Conservation (phyloP, 441 rosid genomes). For the Arabidopsis hybrid region DNA sequence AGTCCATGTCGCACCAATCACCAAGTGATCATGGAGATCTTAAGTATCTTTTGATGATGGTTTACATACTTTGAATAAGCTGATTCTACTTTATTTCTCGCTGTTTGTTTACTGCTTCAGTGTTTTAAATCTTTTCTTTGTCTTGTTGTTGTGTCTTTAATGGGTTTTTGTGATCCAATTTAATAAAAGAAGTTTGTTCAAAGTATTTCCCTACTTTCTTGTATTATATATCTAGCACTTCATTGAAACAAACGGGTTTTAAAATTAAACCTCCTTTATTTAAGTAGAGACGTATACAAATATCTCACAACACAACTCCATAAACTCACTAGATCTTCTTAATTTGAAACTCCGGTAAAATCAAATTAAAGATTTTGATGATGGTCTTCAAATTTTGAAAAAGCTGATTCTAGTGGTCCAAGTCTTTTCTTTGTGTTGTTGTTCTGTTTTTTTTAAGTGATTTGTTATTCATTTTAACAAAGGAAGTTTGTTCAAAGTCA, state of each 20-base stretch:
- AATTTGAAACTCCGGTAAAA: slow-evolving; percentile 1
- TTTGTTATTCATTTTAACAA: slow-evolving; percentile 9
- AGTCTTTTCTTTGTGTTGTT: not conserved
- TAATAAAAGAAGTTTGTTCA: slow-evolving; percentile 1
- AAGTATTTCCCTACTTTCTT: not conserved
- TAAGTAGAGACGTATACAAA: too few species aligned
- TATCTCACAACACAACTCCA: slow-evolving; percentile 20
- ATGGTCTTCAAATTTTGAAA: slow-evolving; percentile 15
- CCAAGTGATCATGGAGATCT: slow-evolving; percentile 32
- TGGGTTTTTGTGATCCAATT: slow-evolving; percentile 9
- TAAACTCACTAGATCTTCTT: slow-evolving; percentile 14
- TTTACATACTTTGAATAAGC: not conserved
- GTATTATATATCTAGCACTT: not conserved
- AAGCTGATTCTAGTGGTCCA: slow-evolving; percentile 14
- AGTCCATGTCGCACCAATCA: slow-evolving; percentile 35
- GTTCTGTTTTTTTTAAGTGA: not conserved
- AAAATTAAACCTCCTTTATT: slow-evolving; percentile 7
- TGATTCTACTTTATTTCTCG: slow-evolving; percentile 1
- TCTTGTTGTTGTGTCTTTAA: not conserved
- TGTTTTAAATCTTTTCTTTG: slow-evolving; percentile 1
- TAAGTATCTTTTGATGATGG: slow-evolving; percentile 6
- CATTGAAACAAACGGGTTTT: not conserved
- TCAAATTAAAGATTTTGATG: not conserved
- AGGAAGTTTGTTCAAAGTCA: not conserved
- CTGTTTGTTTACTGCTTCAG: slow-evolving; percentile 5